Base-by-base conservation (phyloP, 768 basidiomycete genomes). In the Lactifluus hygrophoroides region DNA sequence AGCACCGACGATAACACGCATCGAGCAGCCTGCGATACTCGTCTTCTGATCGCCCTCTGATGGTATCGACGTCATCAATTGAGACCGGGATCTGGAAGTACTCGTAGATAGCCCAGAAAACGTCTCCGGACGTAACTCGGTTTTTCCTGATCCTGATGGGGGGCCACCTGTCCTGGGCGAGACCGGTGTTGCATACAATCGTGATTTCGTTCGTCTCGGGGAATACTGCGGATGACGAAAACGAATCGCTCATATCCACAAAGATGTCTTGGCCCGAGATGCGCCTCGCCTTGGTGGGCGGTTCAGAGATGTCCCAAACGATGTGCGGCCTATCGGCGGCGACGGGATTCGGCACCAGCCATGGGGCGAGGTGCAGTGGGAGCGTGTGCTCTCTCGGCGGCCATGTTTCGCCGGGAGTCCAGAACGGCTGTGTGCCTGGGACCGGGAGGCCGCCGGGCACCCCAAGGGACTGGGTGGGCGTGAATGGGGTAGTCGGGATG, bases 91-190 rank as follows among this genome's bases (percentile, higher is more conserved):
- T 48, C 44, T 62, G 60, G 38, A 64, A 58, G 56, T 45, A 64
- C 27, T 64, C 44, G 8, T 62, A 64, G 14, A 64, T 60, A 17
- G 60, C 53, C 60, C 56, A 45, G 27, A 62, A 64, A 11, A 64
- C 56, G 19, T 64, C 63, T 19, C 60, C 55, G 9, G 44, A 43
- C 7, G 60, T 47, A 35, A 64, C 37, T 30, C 37, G 43, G n/a
- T 44, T n/a, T 32, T 50, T 54, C 48, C 47, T 27, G 25, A 64
- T 42, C 30, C 30, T 32, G 38, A 64, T 62, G 35, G 55, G 56
- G 7, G 55, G 46, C 60, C 55, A 61, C 42, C 52, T 45, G 14
- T 61, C 59, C 23, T 42, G 50, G 6, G 34, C 38, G 9, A 56
- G 40, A 19, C 54, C 60, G 2, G 32, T 9, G 23, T 53, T 27